Evolutionary conservation across 495 filamentous ascomycete genomes (phyloP).

Genomic region (Cercophora sp.): DNA sequence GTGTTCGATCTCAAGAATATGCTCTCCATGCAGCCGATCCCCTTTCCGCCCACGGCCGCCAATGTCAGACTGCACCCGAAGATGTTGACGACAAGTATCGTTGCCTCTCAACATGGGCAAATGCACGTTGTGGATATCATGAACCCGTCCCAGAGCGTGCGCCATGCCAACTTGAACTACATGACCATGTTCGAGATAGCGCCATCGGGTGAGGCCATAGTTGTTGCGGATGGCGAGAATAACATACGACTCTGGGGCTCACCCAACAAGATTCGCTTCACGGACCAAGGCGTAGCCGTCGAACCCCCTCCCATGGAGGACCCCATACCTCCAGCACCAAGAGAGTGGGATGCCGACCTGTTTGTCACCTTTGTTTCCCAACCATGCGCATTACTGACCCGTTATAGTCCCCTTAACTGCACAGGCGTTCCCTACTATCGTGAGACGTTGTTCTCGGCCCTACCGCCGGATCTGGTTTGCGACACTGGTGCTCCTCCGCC

Average conservation of each 20-base stretch:
- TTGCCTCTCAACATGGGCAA: constrained; percentile 84
- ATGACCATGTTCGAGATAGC: constrained; percentile 77
- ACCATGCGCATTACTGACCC: too few species aligned
- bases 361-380: too few species aligned
- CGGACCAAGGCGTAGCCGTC: constrained; percentile 72
- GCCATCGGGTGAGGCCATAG: constrained; percentile 84
- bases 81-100: constrained; percentile 86
- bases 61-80: constrained; percentile 94
- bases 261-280: constrained; percentile 81
- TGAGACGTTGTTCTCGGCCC: constrained; percentile 80
- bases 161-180: constrained; percentile 72
- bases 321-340: too few species aligned
- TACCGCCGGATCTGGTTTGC: constrained; percentile 77
- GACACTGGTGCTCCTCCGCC: constrained; percentile 78
- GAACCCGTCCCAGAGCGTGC: constrained; percentile 85
- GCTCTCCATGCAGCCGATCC: constrained; percentile 76
- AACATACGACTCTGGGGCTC: constrained; percentile 89
- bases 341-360: too few species aligned
- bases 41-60: constrained; percentile 86
- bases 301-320: constrained; percentile 80
- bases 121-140: constrained; percentile 92
- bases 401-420: constrained; percentile 66
- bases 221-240: constrained; percentile 72
- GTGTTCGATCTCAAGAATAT: constrained; percentile 91
- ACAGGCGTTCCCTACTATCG: constrained; percentile 93